Evolutionary conservation across 108 stramenopile genomes (phyloP).

Genomic region (Mediolabrus comicus): DNA sequence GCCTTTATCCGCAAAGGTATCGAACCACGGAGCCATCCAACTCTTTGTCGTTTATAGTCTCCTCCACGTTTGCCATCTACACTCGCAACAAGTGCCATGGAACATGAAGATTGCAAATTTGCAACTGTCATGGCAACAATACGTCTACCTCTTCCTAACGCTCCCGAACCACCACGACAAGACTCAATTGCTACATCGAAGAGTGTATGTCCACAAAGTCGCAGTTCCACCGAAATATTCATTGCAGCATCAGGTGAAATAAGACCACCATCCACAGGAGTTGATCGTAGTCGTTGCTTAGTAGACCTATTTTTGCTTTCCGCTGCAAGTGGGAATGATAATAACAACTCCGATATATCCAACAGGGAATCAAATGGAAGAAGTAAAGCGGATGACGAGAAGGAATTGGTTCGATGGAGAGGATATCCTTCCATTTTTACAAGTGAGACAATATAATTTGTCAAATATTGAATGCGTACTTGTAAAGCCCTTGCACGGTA

Average conservation of each 20-base stretch:
- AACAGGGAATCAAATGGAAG: slow-evolving; percentile 30
- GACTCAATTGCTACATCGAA: slow-evolving; percentile 30
- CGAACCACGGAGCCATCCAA: slow-evolving; percentile 34
- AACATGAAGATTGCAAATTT: slow-evolving; percentile 33
- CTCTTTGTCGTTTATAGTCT: neutral
- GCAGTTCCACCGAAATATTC: slow-evolving; percentile 18
- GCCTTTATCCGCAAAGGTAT: slow-evolving; percentile 29
- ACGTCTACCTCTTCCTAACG: slow-evolving; percentile 15
- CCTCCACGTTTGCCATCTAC: slow-evolving; percentile 12
- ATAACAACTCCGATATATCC: slow-evolving; percentile 29
- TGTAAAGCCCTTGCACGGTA: slow-evolving; percentile 18
- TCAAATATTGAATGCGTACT: slow-evolving; percentile 12
- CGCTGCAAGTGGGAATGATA: slow-evolving; percentile 37
- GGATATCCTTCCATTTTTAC: slow-evolving; percentile 32
- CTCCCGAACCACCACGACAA: slow-evolving; percentile 29
- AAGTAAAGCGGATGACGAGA: neutral
- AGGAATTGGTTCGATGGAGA: neutral
- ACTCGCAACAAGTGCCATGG: slow-evolving; percentile 16
- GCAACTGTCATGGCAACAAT: slow-evolving; percentile 29
- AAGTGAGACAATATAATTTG: slow-evolving; percentile 15
- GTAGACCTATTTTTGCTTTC: slow-evolving; percentile 27
- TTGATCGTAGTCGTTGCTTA: slow-evolving; percentile 15
- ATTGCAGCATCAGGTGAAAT: slow-evolving; percentile 39
- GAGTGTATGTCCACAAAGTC: slow-evolving; percentile 26
- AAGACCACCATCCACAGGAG: slow-evolving; percentile 26